Evolutionary conservation across 306 rosid species (phyloP), one percentile per base, ranked within the genome.

Genomic region (Spatholobus suberectus): DNA sequence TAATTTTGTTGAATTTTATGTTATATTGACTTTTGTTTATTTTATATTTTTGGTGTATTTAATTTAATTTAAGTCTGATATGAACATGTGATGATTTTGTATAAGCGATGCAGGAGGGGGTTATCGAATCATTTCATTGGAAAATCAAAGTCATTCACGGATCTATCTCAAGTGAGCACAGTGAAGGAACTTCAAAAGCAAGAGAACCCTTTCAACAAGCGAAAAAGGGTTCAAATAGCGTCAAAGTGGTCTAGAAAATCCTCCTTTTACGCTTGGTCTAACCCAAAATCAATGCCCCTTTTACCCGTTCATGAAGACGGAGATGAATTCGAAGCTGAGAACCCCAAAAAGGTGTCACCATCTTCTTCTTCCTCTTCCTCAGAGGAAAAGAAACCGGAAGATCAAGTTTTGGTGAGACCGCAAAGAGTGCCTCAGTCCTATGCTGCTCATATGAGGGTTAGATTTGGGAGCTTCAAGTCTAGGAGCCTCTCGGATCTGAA

Each of bases 231-330:
- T 44, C 65, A 86, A 13, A 90, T 93, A 5, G 91, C 93, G 2
- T 81, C 97, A 0, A 93, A 91, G 47, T 87, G 71, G 92, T 70
- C 92, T 1, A 88, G 86, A 79, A 90, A 54, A 81, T 85, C 97
- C 0, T 81, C 87, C 0, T 93, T 93, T 35, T 95, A 93, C 69
- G 67, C 79, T 67, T 85, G 89, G 79, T 70, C 85, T 0, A 89
- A 93, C 87, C 97, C 98, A 10, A 82, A 91, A 58, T 95, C 98
- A 41, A 90, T 95, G 97, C 98, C 98, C 7, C 83, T 95, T 46
- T 69, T 95, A 17, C 85, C 90, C 1, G 61, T 92, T 5, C 34
- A 76, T 0, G 96, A 93, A 5, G 87, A 92, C 0, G 87, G 88
- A 3, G 54, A 74, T 6, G 8, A 76, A 1, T 40, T 52, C 0